Base-by-base conservation (phyloP, 345 rosid genomes). In the Eucalyptus marginata region DNA sequence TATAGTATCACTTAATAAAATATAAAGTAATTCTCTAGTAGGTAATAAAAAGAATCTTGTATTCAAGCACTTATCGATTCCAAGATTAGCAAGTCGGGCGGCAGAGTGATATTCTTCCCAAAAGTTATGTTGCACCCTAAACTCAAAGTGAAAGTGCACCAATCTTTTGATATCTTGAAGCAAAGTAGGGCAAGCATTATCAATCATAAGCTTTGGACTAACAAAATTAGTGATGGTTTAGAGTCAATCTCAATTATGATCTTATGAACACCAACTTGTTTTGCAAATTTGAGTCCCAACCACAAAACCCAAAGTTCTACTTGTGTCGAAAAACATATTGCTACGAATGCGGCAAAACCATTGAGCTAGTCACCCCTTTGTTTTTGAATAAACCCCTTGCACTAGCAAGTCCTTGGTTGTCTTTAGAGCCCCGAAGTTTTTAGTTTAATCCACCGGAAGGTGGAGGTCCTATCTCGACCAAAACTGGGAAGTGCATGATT, bases 101-200 rank as follows among this genome's bases (percentile, higher is more conserved):
- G 16, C 1, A 13, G 2, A 62, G 31, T 12, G 68, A 62, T 62
- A 27, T 62, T 13, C 16, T 62, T 29, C 31, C 0, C 0, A 0
- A 62, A 62, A 62, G 33, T 62, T 62, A 29, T 62, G 68, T 62
- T 62, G 68, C 33, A 62, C 16, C 29, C n/a, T 62, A 29, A 62
- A 62, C 33, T 62, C 68, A 62, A 62, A 62, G 68, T 27, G 31
- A 62, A 6, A 29, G 68, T 2, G 8, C 4, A 2, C 3, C 4
- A 2, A 29, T 62, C n/a, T 59, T 62, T 27, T 5, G 33, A 62
- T 62, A 62, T 29, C 33, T 62, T 62, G 15, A 62, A 62, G 31
- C 17, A 62, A 62, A 62, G 33, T 62, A 62, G 33, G 17, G 17
- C 31, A 13, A 27, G 16, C 16, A 62, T 62, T 62, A 29, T 62